Conservation (phyloP, 2,329 filamentous ascomycete genomes). For the Fusarium graminum region DNA sequence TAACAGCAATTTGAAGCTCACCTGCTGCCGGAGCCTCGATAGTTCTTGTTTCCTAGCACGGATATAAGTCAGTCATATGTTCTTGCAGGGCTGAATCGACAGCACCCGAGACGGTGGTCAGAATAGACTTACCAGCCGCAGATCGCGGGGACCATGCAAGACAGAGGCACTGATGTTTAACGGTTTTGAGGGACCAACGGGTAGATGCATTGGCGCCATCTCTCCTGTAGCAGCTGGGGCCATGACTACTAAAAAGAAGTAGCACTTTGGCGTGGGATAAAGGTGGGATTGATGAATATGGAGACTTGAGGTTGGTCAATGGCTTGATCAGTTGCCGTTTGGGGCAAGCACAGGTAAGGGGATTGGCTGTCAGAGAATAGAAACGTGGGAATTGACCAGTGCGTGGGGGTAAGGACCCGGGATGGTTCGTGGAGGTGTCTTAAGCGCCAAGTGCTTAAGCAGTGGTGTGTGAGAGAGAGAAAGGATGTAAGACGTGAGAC, state of each 20-base stretch:
- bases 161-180: conserved; percentile 66
- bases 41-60: conserved; percentile 62
- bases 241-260: conserved; percentile 55
- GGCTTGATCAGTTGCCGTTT: conserved; percentile 53
- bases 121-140: conserved; percentile 65
- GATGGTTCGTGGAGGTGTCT: conserved; percentile 45
- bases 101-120: conserved; percentile 14
- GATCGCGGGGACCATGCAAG: conserved; percentile 68
- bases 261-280: conserved; percentile 71
- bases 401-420: conserved; percentile 48
- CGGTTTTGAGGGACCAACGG: conserved; percentile 57
- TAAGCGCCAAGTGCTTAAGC: conserved; percentile 41
- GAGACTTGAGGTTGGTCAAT: conserved; percentile 46
- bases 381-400: conserved; percentile 46
- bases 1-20: conserved; percentile 75
- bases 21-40: conserved; percentile 62
- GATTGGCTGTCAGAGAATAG: conserved; percentile 49
- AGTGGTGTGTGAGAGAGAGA: conserved; percentile 32
- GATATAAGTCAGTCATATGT: conserved; percentile 32
- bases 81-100: conserved; percentile 43
- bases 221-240: conserved; percentile 64
- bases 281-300: conserved; percentile 56
- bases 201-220: conserved; percentile 59
- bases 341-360: conserved; percentile 43
- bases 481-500: conserved; percentile 28